These are phyloP conservation scores for Aspergillus sp. DNA, from an alignment of 2,329 filamentous ascomycete species.

Conservation along the genomic window DNA sequence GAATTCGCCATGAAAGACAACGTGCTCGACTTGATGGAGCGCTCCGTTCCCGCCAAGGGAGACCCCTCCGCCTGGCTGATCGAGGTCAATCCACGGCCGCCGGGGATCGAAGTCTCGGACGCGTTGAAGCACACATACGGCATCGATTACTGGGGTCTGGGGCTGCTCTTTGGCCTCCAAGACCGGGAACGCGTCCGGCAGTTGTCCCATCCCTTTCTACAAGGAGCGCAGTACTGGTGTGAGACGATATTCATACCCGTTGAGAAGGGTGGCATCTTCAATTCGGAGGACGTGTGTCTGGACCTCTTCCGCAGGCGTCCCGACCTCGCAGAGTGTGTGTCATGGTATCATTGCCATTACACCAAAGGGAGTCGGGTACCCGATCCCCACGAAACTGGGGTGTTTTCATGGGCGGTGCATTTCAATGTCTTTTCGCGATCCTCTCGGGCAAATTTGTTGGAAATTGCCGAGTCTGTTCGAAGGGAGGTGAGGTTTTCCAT, in stretches of 20 bases:
- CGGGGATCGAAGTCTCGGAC: not conserved
- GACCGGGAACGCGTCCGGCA: not conserved
- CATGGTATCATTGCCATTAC: no score
- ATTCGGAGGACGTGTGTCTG: not conserved
- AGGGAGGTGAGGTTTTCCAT: not conserved
- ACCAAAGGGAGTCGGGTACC: not conserved
- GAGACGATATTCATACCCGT: constrained; percentile 7
- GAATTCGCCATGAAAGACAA: not conserved
- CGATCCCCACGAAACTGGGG: not conserved
- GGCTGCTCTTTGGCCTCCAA: not conserved
- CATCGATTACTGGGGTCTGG: constrained; percentile 7
- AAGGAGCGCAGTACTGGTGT: constrained; percentile 4
- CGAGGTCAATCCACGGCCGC: not conserved
- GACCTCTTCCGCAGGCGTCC: not conserved
- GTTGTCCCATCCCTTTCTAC: not conserved
- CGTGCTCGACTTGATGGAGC: not conserved
- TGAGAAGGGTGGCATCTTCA: not conserved
- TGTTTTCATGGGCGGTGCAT: constrained; percentile 4
- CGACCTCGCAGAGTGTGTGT: constrained; percentile 1
- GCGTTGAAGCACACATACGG: constrained; percentile 1
- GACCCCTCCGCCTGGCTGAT: not conserved
- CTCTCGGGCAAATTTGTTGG: not conserved
- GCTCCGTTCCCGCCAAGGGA: not conserved
- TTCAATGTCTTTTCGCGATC: constrained; percentile 7
- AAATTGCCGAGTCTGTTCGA: not conserved